These are phyloP conservation scores for Lodderomyces pseudojiufengensis DNA, from an alignment of 1,139 yeast species.

Conservation along the genomic window DNA sequence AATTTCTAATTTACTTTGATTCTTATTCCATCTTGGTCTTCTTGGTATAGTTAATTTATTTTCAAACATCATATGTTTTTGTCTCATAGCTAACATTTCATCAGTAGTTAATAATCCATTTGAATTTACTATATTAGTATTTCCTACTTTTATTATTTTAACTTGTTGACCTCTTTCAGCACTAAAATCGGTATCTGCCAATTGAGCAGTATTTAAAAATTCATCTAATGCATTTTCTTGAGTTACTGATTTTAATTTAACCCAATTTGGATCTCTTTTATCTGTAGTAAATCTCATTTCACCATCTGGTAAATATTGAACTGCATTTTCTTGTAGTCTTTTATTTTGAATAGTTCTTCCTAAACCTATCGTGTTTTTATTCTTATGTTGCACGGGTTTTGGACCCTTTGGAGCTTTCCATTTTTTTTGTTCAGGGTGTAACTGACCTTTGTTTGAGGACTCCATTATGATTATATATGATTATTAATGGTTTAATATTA, in stretches of 20 bases:
- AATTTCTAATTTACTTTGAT: conserved; percentile 70
- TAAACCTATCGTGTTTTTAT: conserved; percentile 77
- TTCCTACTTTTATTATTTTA: conserved; percentile 75
- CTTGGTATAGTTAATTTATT: conserved; percentile 89
- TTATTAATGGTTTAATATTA: conserved; percentile 9
- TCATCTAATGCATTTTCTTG: conserved; percentile 94
- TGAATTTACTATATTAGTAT: conserved; percentile 47
- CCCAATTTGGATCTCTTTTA: conserved; percentile 84
- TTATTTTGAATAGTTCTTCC: conserved; percentile 83
- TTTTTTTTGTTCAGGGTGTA: conserved; percentile 48
- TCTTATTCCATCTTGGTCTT: conserved; percentile 80
- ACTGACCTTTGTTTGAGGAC: conserved; percentile 32
- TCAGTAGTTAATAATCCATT: conserved; percentile 57
- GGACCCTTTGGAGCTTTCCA: conserved; percentile 84
- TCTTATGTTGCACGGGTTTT: conserved; percentile 79
- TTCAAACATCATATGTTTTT: conserved; percentile 69
- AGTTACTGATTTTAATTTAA: conserved; percentile 85
- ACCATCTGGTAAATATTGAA: conserved; percentile 77
- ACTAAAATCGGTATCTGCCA: conserved; percentile 94
- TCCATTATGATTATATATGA: conserved; percentile 10
- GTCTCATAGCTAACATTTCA: conserved; percentile 60
- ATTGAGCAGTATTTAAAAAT: conserved; percentile 88
- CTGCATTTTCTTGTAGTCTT: conserved; percentile 63
- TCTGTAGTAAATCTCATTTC: conserved; percentile 82
- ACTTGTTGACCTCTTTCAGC: conserved; percentile 86